Evolutionary conservation across 1,284 basidiomycete species (phyloP).

Genomic region (Naganishia sp.): DNA sequence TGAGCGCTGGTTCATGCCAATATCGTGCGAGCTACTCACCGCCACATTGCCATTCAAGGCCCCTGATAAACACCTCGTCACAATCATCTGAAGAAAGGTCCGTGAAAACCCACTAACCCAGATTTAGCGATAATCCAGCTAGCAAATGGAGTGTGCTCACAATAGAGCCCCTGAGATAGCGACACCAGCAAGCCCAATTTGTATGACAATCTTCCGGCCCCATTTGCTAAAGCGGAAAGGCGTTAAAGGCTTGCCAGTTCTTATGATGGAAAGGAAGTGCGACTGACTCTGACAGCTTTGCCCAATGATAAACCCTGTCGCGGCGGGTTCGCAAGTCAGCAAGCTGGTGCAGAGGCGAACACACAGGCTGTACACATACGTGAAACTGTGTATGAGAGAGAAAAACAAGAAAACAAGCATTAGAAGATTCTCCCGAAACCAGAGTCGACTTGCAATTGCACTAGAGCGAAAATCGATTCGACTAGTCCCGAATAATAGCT

Average conservation of each 20-base stretch:
- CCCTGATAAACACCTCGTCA: slow-evolving; percentile 45
- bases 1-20: background rate
- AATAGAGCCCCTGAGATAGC: slow-evolving; percentile 47
- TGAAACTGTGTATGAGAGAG: slow-evolving; percentile 2
- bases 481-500: slow-evolving; percentile 51
- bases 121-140: too few species aligned
- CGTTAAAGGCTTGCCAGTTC: too few species aligned
- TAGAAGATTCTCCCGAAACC: background rate
- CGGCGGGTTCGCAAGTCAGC: background rate
- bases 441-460: slow-evolving; percentile 41
- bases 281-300: slow-evolving; percentile 49
- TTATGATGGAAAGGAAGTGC: too few species aligned
- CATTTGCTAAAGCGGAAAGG: slow-evolving; percentile 37
- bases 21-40: slow-evolving; percentile 32
- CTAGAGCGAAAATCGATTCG: slow-evolving; percentile 50
- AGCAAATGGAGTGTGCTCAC: slow-evolving; percentile 34
- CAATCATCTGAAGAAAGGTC: slow-evolving; percentile 47
- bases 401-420: background rate
- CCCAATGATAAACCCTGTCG: slow-evolving; percentile 53
- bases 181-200: slow-evolving; percentile 46
- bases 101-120: slow-evolving; percentile 44
- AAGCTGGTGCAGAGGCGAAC: background rate
- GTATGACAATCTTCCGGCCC: slow-evolving; percentile 49
- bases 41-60: slow-evolving; percentile 52
- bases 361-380: slow-evolving; percentile 1